Conservation (phyloP, 306 rosid species). For the Argentina anserina region DNA sequence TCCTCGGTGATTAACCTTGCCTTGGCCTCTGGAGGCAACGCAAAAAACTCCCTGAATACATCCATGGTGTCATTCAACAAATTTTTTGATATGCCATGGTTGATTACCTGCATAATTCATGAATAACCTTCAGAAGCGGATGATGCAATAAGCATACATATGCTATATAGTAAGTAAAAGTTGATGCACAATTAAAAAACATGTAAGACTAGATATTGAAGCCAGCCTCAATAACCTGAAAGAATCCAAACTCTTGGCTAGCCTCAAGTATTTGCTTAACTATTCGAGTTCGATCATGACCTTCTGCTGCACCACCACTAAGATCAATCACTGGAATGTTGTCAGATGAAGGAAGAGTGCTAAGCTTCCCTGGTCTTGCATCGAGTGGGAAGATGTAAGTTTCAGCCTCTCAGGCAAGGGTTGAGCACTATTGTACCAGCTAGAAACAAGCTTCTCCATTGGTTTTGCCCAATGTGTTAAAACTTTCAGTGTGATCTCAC, state of each 20-base stretch:
- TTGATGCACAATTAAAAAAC: no score
- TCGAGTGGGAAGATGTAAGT: slow-evolving; percentile 15
- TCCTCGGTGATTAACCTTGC: slow-evolving; percentile 20
- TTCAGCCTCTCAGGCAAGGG: slow-evolving; percentile 5
- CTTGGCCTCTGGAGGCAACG: slow-evolving; percentile 17
- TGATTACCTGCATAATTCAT: slow-evolving; percentile 8
- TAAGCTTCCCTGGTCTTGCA: slow-evolving; percentile 2
- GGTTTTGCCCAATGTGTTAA: not conserved
- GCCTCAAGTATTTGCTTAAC: slow-evolving; percentile 8
- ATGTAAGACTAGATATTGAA: no score
- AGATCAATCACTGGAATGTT: slow-evolving; percentile 12
- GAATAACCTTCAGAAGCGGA: not conserved
- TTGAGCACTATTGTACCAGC: not conserved
- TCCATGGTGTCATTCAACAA: slow-evolving; percentile 1
- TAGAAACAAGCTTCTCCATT: not conserved
- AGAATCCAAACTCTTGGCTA: slow-evolving; percentile 21
- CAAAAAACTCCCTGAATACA: slow-evolving; percentile 17
- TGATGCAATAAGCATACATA: not conserved
- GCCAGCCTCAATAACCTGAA: slow-evolving; percentile 6
- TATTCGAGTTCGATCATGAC: not conserved
- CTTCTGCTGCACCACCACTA: not conserved
- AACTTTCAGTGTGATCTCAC: not conserved
- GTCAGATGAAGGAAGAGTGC: not conserved
- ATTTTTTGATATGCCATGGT: slow-evolving; percentile 18
- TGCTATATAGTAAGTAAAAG: not conserved